Conservation (phyloP, 192 early-diverging fungal genomes). For the Powellomyces hirtus region DNA sequence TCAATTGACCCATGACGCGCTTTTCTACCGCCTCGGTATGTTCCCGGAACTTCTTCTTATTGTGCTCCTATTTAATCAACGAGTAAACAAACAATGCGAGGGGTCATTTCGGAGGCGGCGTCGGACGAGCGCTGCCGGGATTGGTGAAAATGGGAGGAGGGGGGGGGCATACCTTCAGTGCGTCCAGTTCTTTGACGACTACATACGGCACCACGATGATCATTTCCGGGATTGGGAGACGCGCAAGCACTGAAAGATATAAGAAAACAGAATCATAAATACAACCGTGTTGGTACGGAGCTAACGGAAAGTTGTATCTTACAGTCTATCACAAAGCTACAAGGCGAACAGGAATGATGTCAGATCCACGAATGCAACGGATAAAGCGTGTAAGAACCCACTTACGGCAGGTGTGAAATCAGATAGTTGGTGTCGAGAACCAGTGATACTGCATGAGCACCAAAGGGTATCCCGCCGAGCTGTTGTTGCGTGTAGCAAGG, state of each 20-base stretch:
- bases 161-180: constrained; percentile 9
- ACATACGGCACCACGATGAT: constrained; percentile 20
- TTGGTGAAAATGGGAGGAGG: background rate
- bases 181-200: constrained; percentile 26
- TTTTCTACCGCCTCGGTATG: background rate
- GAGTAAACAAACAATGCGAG: background rate
- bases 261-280: no score
- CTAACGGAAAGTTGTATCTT: no score
- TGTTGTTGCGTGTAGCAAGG: no score
- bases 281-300: no score
- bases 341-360: no score
- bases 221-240: constrained; percentile 12
- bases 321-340: no score
- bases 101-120: background rate
- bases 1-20: background rate
- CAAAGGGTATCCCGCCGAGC: no score
- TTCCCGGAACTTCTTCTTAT: background rate
- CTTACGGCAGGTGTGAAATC: no score
- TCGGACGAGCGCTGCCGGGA: background rate
- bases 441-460: no score
- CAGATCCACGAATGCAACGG: no score
- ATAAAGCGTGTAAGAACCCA: no score
- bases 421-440: no score
- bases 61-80: background rate
- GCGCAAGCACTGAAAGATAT: constrained; percentile 1